Percentiles rank a stretch among this genome's conserved stretches.
These are phyloP conservation scores for Tuctoria greenei DNA, from an alignment of 176 grass and related monocot genomes.

Conservation along the genomic window DNA sequence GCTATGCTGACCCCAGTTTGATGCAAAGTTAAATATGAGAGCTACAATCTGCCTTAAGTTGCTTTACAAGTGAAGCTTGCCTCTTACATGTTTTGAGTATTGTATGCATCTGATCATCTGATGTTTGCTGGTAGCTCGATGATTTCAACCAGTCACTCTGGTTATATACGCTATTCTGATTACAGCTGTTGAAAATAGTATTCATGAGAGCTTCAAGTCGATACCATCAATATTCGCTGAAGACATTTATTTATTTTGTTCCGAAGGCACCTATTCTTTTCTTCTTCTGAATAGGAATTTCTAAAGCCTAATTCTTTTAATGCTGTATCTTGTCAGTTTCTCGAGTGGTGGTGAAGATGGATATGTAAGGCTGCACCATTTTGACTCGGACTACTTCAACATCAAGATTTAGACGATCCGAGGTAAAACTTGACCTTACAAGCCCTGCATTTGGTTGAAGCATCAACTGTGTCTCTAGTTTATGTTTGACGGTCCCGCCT, in stretches of 20 bases:
- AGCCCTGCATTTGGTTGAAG: not conserved
- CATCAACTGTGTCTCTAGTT: not conserved
- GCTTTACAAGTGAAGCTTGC: not conserved
- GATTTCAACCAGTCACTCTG: conserved; percentile 36
- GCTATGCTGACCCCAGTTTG: conserved; percentile 48
- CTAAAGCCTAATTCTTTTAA: not conserved
- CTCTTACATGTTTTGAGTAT: not conserved
- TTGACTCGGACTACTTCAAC: conserved; percentile 82
- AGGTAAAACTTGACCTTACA: not conserved
- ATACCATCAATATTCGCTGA: not conserved
- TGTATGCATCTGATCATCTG: not conserved
- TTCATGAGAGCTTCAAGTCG: conserved; percentile 22
- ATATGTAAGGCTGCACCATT: conserved; percentile 89
- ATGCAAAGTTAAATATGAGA: conserved; percentile 41
- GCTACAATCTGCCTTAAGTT: not conserved
- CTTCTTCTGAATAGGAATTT: not conserved
- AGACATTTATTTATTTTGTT: not conserved
- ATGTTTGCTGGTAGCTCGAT: conserved; percentile 15
- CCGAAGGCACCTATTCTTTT: not conserved
- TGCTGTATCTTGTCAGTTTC: conserved; percentile 40
- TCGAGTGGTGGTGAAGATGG: conserved; percentile 94
- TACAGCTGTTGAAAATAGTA: conserved; percentile 16
- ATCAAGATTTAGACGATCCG: conserved; percentile 48
- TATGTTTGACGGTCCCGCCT: not conserved
- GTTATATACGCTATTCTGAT: conserved; percentile 67